Conservation (phyloP, 352 stramenopile genomes). For the Phytophthora pinifolia region DNA sequence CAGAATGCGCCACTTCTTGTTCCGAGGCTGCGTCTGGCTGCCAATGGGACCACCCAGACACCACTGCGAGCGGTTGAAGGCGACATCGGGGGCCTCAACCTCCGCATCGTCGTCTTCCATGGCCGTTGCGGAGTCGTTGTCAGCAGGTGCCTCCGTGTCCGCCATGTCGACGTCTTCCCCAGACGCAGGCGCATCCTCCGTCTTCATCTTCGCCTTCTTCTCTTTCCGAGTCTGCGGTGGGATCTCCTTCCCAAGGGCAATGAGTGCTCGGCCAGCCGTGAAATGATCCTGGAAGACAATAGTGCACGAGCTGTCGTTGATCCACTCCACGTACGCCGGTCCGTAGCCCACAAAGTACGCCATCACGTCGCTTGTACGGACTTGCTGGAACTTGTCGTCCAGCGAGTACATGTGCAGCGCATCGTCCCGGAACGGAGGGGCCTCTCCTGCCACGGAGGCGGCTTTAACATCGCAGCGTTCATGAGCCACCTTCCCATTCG, state of each 20-base stretch:
- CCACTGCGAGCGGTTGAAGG: constrained; percentile 72
- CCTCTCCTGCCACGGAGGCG: constrained; percentile 21
- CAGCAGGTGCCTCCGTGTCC: constrained; percentile 22
- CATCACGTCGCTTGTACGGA: constrained; percentile 79
- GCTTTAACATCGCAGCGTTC: constrained; percentile 64
- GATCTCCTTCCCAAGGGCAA: constrained; percentile 55
- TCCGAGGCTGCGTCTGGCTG: constrained; percentile 44
- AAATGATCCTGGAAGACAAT: constrained; percentile 81
- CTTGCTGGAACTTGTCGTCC: constrained; percentile 76
- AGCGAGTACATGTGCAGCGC: constrained; percentile 84
- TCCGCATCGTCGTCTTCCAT: constrained; percentile 31
- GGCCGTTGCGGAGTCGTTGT: constrained; percentile 19
- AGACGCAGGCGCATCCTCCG: constrained; percentile 1
- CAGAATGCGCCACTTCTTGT: constrained; percentile 74
- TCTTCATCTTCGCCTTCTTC: constrained; percentile 29
- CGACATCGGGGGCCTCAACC: constrained; percentile 48
- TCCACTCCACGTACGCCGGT: constrained; percentile 86
- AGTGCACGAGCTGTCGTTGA: constrained; percentile 86
- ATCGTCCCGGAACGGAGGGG: constrained; percentile 53
- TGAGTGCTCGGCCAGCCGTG: constrained; percentile 62
- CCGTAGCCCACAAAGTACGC: constrained; percentile 80
- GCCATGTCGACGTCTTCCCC: constrained; percentile 66
- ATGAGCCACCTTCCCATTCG: constrained; percentile 52
- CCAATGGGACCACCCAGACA: constrained; percentile 51
- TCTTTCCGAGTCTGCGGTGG: constrained; percentile 43